These are phyloP conservation scores for Botrytis paeoniae DNA, from an alignment of 2,329 filamentous ascomycete species.

Conservation along the genomic window DNA sequence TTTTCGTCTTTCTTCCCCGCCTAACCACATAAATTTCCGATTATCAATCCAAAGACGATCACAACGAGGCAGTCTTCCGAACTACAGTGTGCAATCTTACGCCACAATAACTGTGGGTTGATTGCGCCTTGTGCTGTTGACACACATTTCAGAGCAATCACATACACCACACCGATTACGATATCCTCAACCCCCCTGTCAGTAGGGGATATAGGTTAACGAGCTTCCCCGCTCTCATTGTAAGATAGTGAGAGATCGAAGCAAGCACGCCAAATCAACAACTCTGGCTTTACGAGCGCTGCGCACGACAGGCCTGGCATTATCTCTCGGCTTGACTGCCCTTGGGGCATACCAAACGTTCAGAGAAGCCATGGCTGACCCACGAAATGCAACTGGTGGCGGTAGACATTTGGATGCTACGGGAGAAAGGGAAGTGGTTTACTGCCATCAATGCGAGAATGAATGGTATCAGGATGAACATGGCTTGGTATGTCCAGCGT, in stretches of 20 bases:
- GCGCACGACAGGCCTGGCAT: conserved; percentile 51
- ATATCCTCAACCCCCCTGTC: neutral
- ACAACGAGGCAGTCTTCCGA: conserved; percentile 9
- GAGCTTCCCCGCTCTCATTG: conserved; percentile 7
- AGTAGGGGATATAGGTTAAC: neutral
- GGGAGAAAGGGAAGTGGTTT: conserved; percentile 67
- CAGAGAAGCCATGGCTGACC: conserved; percentile 42
- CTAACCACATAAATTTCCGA: neutral
- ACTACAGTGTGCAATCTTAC: conserved; percentile 12
- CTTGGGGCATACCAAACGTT: conserved; percentile 52
- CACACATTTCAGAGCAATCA: conserved; percentile 14
- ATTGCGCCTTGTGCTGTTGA: conserved; percentile 18
- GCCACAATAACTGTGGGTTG: conserved; percentile 12
- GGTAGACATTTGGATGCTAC: conserved; percentile 49
- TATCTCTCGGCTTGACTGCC: conserved; percentile 58
- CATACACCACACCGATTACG: conserved; percentile 10
- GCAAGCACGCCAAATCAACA: conserved; percentile 29
- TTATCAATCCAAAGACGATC: conserved; percentile 4
- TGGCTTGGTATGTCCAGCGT: conserved; percentile 72
- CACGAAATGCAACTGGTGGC: conserved; percentile 26
- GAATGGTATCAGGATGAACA: conserved; percentile 77
- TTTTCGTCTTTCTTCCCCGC: neutral
- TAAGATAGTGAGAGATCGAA: neutral
- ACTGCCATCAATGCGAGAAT: conserved; percentile 75
- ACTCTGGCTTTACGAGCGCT: conserved; percentile 56